phyloP scores from a whole-genome alignment of 2,329 filamentous ascomycete species.

The Endothia cerciana region DNA sequence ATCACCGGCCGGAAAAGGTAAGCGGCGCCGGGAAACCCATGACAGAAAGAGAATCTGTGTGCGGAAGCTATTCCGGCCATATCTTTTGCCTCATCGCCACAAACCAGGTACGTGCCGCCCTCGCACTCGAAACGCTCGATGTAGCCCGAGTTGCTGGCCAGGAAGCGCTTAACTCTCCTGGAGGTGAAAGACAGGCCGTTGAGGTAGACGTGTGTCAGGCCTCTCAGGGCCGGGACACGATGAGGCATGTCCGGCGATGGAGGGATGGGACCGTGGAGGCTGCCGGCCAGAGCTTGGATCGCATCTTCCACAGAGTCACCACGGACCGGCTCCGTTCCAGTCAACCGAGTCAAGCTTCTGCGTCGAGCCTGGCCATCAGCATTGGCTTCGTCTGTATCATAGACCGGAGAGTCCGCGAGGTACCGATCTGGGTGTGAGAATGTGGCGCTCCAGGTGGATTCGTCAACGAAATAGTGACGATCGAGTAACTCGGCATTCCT shows the following conservation, averaged over 20 bases:
- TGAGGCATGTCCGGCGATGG: slow-evolving; percentile 23
- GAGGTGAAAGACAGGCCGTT: slow-evolving; percentile 54
- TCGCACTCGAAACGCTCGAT: slow-evolving; percentile 59
- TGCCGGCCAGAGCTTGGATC: slow-evolving; percentile 21
- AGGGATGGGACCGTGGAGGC: slow-evolving; percentile 19
- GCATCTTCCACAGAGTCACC: slow-evolving; percentile 21
- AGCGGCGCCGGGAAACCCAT: slow-evolving; percentile 49
- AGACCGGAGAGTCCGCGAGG: slow-evolving; percentile 53
- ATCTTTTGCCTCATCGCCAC: slow-evolving; percentile 30
- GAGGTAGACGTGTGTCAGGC: slow-evolving; percentile 59
- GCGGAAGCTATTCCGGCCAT: not conserved
- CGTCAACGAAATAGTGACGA: slow-evolving; percentile 49
- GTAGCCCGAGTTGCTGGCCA: slow-evolving; percentile 49
- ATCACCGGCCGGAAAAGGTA: slow-evolving; percentile 57
- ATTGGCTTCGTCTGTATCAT: slow-evolving; percentile 31
- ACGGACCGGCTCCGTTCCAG: slow-evolving; percentile 19
- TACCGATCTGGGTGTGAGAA: slow-evolving; percentile 53
- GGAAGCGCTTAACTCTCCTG: slow-evolving; percentile 46
- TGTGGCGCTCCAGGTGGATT: slow-evolving; percentile 49
- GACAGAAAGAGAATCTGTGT: not conserved
- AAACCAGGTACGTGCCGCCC: slow-evolving; percentile 36
- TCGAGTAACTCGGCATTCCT: slow-evolving; percentile 35
- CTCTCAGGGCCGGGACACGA: slow-evolving; percentile 31
- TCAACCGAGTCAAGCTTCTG: not conserved
- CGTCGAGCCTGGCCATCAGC: not conserved